Percentiles rank a stretch among this genome's conserved stretches.
Evolutionary conservation across 768 basidiomycete species (phyloP).

Genomic region (Tricholoma sp.): DNA sequence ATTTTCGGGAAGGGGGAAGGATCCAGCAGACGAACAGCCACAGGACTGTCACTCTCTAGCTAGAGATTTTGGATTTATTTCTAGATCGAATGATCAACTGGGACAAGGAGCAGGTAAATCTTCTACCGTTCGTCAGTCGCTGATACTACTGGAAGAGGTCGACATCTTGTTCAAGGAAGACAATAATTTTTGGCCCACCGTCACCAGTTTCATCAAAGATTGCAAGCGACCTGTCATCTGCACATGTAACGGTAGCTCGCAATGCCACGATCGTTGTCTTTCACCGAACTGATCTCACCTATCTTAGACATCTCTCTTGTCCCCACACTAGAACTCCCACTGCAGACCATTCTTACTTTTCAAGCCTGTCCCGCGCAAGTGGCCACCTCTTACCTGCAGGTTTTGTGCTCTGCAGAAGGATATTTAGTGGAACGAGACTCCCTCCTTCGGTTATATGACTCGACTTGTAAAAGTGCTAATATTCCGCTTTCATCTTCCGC

Average conservation of each 20-base stretch:
- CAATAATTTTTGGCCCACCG: conserved; percentile 77
- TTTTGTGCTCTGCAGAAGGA: conserved; percentile 55
- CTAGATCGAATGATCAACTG: conserved; percentile 1
- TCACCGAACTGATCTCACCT: conserved; percentile 5
- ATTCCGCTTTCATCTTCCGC: conserved; percentile 23
- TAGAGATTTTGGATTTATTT: conserved; percentile 21
- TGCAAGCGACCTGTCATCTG: conserved; percentile 87
- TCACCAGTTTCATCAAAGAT: conserved; percentile 74
- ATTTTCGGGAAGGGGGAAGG: neutral
- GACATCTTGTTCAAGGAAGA: conserved; percentile 91
- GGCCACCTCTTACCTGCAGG: conserved; percentile 65
- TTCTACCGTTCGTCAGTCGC: conserved; percentile 62
- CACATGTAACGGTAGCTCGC: conserved; percentile 85
- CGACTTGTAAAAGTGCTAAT: conserved; percentile 26
- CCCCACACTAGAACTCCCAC: conserved; percentile 66
- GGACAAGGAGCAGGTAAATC: conserved; percentile 9
- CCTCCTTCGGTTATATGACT: conserved; percentile 43
- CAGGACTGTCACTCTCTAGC: conserved; percentile 7
- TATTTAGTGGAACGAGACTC: conserved; percentile 35
- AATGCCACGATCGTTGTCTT: conserved; percentile 6
- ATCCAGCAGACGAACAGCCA: neutral
- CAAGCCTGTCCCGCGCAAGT: conserved; percentile 47
- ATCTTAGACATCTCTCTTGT: conserved; percentile 63
- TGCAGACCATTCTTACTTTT: conserved; percentile 71
- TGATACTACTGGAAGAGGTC: conserved; percentile 92